Evolutionary conservation across 2,329 filamentous ascomycete genomes (phyloP).

Genomic region (Beauveria rudraprayagi): DNA sequence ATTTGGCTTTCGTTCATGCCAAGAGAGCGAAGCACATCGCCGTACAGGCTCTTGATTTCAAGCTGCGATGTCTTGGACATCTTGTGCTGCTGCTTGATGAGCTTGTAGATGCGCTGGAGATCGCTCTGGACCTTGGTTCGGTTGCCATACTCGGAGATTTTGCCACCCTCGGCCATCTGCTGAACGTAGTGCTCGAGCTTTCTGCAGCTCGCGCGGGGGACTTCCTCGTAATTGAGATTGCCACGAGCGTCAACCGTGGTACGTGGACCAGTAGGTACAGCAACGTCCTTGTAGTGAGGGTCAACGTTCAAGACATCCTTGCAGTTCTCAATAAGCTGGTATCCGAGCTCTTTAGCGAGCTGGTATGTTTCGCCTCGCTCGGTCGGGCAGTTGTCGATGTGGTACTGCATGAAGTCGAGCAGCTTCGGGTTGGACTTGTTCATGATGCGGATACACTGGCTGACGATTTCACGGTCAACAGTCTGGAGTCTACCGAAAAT

Average conservation of each 20-base stretch:
- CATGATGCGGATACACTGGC: conserved; percentile 98
- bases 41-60: conserved; percentile 92
- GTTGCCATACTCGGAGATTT: conserved; percentile 98
- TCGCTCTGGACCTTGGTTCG: conserved; percentile 97
- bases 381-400: conserved; percentile 97
- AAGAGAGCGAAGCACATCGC: conserved; percentile 86
- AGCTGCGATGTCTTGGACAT: conserved; percentile 93
- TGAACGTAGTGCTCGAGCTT: conserved; percentile 98
- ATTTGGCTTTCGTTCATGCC: conserved; percentile 99
- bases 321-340: conserved; percentile 95
- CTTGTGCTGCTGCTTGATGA: conserved; percentile 97
- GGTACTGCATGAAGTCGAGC: conserved; percentile 98
- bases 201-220: conserved; percentile 77
- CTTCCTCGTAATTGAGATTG: conserved; percentile 86
- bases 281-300: conserved; percentile 94
- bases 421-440: conserved; percentile 95
- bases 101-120: conserved; percentile 88
- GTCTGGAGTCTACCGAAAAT: conserved; percentile 92
- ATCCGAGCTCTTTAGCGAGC: conserved; percentile 89
- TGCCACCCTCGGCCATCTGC: conserved; percentile 97
- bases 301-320: conserved; percentile 77
- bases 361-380: conserved; percentile 96
- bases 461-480: conserved; percentile 95
- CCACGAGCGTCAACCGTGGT: conserved; percentile 89
- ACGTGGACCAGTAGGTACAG: conserved; percentile 81